These are phyloP conservation scores for Aaosphaeria arxii DNA, from an alignment of 2,329 filamentous ascomycete species.

Conservation along the genomic window DNA sequence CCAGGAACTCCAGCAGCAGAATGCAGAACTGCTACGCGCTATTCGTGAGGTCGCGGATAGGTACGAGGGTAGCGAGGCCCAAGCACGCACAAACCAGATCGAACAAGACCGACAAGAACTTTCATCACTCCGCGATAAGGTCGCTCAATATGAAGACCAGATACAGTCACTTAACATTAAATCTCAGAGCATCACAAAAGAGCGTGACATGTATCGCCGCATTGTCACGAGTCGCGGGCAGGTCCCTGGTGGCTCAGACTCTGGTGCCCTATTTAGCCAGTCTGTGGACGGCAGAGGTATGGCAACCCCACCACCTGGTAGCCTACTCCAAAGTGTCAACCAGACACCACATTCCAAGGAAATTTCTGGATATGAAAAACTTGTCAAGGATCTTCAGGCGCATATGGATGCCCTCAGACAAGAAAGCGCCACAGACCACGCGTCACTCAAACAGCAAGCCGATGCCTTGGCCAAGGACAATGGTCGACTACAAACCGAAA, in stretches of 20 bases:
- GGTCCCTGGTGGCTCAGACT: conserved; percentile 57
- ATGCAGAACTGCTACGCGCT: conserved; percentile 77
- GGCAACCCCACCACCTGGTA: conserved; percentile 50
- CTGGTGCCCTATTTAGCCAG: conserved; percentile 30
- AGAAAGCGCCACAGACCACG: conserved; percentile 77
- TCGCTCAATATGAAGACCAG: conserved; percentile 80
- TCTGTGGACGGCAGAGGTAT: conserved; percentile 62
- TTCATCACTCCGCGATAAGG: conserved; percentile 67
- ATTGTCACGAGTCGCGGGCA: conserved; percentile 78
- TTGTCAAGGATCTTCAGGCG: conserved; percentile 81
- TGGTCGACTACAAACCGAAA: conserved; percentile 75
- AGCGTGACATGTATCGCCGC: conserved; percentile 95
- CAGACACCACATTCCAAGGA: conserved; percentile 53
- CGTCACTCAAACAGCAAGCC: conserved; percentile 79
- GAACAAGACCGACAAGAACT: conserved; percentile 65
- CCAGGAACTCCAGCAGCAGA: conserved; percentile 81
- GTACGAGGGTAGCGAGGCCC: conserved; percentile 87
- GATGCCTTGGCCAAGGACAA: conserved; percentile 81
- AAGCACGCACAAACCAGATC: conserved; percentile 55
- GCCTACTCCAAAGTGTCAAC: conserved; percentile 27
- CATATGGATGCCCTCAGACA: conserved; percentile 89
- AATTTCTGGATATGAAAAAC: conserved; percentile 68
- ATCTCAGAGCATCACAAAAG: conserved; percentile 89
- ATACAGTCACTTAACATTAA: conserved; percentile 77
- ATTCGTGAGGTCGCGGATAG: conserved; percentile 81